phyloP scores from a whole-genome alignment of 176 grass and related monocot genomes.

The Musa itinerans region DNA sequence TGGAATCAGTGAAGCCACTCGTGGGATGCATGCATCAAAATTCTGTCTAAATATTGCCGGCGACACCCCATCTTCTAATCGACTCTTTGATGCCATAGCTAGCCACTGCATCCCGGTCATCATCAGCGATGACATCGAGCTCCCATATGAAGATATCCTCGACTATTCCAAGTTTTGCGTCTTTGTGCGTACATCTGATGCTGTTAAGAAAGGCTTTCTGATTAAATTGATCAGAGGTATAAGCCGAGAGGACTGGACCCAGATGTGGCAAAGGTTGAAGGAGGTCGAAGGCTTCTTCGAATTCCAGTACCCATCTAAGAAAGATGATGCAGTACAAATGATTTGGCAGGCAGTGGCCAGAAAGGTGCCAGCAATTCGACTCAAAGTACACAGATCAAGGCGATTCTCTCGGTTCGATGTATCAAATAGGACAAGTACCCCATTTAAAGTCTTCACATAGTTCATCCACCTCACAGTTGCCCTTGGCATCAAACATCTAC shows the following conservation, averaged over 20 bases:
- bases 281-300: background rate
- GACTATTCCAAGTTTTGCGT: slow-evolving; percentile 15
- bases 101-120: slow-evolving; percentile 12
- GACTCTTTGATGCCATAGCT: slow-evolving; percentile 19
- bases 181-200: slow-evolving; percentile 11
- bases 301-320: slow-evolving; percentile 9
- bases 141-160: slow-evolving; percentile 8
- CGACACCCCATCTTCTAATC: slow-evolving; percentile 16
- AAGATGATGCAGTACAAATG: slow-evolving; percentile 16
- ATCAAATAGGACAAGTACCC: background rate
- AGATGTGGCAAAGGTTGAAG: slow-evolving; percentile 14
- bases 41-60: slow-evolving; percentile 14
- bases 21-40: slow-evolving; percentile 11
- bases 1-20: slow-evolving; percentile 7
- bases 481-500: background rate
- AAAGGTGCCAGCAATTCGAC: slow-evolving; percentile 11
- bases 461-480: background rate
- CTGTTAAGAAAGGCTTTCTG: slow-evolving; percentile 9
- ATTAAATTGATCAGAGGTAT: slow-evolving; percentile 15
- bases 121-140: slow-evolving; percentile 14
- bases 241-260: slow-evolving; percentile 7
- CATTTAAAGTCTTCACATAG: background rate
- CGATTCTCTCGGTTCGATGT: background rate
- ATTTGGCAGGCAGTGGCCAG: slow-evolving; percentile 16
- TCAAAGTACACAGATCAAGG: slow-evolving; percentile 9